Percentiles rank a stretch among this genome's conserved stretches.
Conservation (phyloP, 768 basidiomycete species). For the Galerina sulciceps region DNA sequence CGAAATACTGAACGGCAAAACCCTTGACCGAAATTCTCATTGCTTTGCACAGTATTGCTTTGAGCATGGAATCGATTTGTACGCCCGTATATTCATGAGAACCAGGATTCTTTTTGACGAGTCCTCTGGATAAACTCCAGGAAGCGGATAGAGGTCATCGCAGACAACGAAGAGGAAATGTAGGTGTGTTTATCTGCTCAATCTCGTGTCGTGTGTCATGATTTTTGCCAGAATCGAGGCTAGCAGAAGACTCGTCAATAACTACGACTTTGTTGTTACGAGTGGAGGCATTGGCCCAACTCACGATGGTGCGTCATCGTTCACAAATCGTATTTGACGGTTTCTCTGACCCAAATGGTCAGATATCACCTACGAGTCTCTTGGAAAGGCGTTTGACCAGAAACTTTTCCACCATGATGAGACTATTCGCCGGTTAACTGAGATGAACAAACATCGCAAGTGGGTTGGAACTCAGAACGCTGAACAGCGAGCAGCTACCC, state of each 20-base stretch:
- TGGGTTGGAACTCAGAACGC: conserved; percentile 66
- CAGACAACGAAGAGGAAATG: conserved; percentile 93
- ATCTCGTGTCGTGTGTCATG: background rate
- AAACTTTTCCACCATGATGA: conserved; percentile 76
- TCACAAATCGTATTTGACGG: background rate
- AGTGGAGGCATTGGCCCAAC: conserved; percentile 93
- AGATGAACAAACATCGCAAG: conserved; percentile 57
- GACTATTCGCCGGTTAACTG: conserved; percentile 74
- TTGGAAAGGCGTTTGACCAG: conserved; percentile 84
- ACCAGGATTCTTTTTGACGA: conserved; percentile 24
- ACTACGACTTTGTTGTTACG: conserved; percentile 90
- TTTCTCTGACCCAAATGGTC: background rate
- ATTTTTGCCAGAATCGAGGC: conserved; percentile 70
- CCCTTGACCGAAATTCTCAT: conserved; percentile 81
- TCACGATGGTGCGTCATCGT: conserved; percentile 68
- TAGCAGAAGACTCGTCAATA: conserved; percentile 75
- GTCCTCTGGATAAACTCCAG: conserved; percentile 44
- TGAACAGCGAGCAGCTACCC: conserved; percentile 76
- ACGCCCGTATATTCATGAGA: conserved; percentile 24
- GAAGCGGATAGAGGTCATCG: conserved; percentile 88
- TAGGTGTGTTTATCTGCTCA: conserved; percentile 35
- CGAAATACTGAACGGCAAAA: conserved; percentile 93
- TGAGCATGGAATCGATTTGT: conserved; percentile 84
- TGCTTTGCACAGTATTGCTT: conserved; percentile 90
- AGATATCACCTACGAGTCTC: conserved; percentile 90